phyloP scores from a whole-genome alignment of 2,329 filamentous ascomycete genomes.

The Epichloe sylvatica region DNA sequence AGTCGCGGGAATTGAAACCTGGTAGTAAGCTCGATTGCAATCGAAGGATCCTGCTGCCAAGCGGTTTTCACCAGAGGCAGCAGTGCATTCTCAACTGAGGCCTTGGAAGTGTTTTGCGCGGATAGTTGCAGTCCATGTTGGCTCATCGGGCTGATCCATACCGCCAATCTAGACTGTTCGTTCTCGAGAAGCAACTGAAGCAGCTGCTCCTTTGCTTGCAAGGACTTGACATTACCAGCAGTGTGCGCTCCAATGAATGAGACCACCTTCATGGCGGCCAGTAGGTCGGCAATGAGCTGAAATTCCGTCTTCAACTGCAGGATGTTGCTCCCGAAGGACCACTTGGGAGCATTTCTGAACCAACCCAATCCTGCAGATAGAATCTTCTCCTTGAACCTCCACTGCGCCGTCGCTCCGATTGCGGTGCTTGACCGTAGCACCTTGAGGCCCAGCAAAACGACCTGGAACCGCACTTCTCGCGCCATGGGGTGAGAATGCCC shows the following conservation, averaged over 20 bases:
- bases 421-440: conserved; percentile 62
- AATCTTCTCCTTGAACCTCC: conserved; percentile 78
- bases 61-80: conserved; percentile 61
- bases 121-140: conserved; percentile 31
- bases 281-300: conserved; percentile 64
- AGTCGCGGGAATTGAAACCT: conserved; percentile 67
- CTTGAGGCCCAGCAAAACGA: conserved; percentile 68
- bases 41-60: conserved; percentile 70
- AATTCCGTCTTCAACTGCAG: conserved; percentile 89
- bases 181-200: conserved; percentile 67
- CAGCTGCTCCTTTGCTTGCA: conserved; percentile 72
- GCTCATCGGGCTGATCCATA: conserved; percentile 78
- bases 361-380: conserved; percentile 75
- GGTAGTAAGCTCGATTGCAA: conserved; percentile 73
- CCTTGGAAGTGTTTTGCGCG: conserved; percentile 26
- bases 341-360: conserved; percentile 72
- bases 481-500: conserved; percentile 72
- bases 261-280: conserved; percentile 50
- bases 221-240: conserved; percentile 44
- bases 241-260: conserved; percentile 42
- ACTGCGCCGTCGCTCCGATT: conserved; percentile 49
- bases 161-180: conserved; percentile 67
- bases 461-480: conserved; percentile 80
- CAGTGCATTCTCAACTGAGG: conserved; percentile 31
- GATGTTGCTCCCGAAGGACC: conserved; percentile 92